phyloP scores from a whole-genome alignment of 1,284 basidiomycete species.

The Gomphus bonarii region DNA sequence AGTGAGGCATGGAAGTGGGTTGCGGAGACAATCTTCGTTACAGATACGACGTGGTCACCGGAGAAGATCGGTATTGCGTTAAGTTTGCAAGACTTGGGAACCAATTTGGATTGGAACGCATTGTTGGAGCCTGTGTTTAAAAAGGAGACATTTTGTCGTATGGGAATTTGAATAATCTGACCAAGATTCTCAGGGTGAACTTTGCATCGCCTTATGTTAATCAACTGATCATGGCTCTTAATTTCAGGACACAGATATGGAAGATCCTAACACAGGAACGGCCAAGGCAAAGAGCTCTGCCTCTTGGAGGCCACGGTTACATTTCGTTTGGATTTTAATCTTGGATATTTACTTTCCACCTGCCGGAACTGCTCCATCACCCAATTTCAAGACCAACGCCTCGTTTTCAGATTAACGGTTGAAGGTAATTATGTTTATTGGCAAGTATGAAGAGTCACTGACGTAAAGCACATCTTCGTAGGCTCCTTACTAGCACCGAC shows the following conservation, averaged over 20 bases:
- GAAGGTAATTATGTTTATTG: slow-evolving; percentile 48
- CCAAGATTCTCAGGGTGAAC: slow-evolving; percentile 68
- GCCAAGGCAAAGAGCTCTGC: slow-evolving; percentile 32
- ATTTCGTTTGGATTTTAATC: slow-evolving; percentile 86
- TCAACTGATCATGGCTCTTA: neutral
- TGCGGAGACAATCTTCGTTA: slow-evolving; percentile 42
- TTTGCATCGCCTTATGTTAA: neutral
- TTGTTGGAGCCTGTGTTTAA: slow-evolving; percentile 76
- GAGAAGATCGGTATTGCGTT: slow-evolving; percentile 83
- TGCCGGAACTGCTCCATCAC: slow-evolving; percentile 24
- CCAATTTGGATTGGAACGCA: slow-evolving; percentile 59
- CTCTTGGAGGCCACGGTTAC: slow-evolving; percentile 83
- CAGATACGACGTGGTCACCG: slow-evolving; percentile 63
- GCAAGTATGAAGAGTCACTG: neutral
- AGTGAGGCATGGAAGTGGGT: slow-evolving; percentile 48
- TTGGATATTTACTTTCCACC: slow-evolving; percentile 64
- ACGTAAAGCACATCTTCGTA: slow-evolving; percentile 21
- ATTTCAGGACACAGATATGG: slow-evolving; percentile 45
- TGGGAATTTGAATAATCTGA: slow-evolving; percentile 65
- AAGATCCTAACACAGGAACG: slow-evolving; percentile 38
- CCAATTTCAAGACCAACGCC: slow-evolving; percentile 30
- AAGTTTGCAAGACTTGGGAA: slow-evolving; percentile 50
- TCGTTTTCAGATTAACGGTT: slow-evolving; percentile 84
- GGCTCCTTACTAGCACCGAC: slow-evolving; percentile 82
- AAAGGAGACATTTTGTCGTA: slow-evolving; percentile 55